phyloP scores from a whole-genome alignment of 2,329 filamentous ascomycete genomes.

The Ophiostoma fasciatum region DNA sequence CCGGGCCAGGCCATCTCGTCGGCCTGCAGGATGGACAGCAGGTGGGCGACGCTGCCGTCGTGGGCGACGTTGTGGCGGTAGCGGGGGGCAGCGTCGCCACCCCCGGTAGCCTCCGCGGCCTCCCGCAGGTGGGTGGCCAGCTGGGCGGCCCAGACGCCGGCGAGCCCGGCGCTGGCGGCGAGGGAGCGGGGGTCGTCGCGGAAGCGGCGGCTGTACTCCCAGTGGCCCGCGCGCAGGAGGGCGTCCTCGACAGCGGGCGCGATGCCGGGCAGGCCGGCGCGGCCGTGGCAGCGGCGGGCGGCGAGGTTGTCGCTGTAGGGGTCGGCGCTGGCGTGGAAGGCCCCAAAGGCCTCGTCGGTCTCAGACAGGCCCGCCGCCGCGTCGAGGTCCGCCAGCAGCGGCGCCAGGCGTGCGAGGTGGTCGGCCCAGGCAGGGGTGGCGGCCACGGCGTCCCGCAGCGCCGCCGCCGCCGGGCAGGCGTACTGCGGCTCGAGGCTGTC shows the following conservation, averaged over 20 bases:
- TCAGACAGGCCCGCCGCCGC: constrained; percentile 52
- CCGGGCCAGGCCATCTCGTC: constrained; percentile 73
- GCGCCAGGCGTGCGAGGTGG: constrained; percentile 18
- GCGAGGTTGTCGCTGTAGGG: constrained; percentile 80
- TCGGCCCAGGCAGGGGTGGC: constrained; percentile 4
- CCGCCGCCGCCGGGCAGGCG: constrained; percentile 38
- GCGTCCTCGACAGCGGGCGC: constrained; percentile 46
- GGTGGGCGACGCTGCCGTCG: constrained; percentile 54
- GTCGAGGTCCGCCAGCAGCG: constrained; percentile 48
- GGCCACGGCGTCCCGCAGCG: not conserved
- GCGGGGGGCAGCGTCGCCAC: constrained; percentile 15
- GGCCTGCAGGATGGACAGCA: constrained; percentile 57
- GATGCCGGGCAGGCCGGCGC: constrained; percentile 42
- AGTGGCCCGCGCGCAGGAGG: constrained; percentile 64
- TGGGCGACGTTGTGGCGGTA: constrained; percentile 72
- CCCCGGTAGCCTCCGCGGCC: constrained; percentile 2
- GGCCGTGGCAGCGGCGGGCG: constrained; percentile 60
- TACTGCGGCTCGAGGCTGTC: constrained; percentile 68
- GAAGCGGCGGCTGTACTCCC: constrained; percentile 69
- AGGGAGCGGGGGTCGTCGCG: constrained; percentile 51
- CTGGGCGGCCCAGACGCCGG: constrained; percentile 63
- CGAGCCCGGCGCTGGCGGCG: constrained; percentile 42
- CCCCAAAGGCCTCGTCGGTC: constrained; percentile 28
- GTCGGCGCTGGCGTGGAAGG: constrained; percentile 59
- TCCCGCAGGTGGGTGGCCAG: constrained; percentile 48